phyloP scores from a whole-genome alignment of 768 basidiomycete genomes.

The Amanita pseudoporphyria region DNA sequence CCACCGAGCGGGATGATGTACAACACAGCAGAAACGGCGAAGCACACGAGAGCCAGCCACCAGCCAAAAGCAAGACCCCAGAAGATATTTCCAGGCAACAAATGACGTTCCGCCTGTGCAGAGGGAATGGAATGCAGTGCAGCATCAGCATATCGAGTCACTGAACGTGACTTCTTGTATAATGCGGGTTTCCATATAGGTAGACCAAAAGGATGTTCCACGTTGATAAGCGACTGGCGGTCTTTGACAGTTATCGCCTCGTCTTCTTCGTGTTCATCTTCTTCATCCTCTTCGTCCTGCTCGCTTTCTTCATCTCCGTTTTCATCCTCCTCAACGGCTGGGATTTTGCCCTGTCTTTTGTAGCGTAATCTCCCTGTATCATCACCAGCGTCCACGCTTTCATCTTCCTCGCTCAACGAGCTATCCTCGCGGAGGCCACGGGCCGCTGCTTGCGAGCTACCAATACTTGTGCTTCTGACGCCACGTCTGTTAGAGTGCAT shows the following conservation, averaged over 20 bases:
- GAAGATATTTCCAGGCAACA: slow-evolving; percentile 89
- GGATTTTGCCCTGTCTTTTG: slow-evolving; percentile 34
- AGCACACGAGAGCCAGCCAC: slow-evolving; percentile 78
- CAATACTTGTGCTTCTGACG: slow-evolving; percentile 52
- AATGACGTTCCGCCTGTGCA: slow-evolving; percentile 86
- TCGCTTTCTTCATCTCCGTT: slow-evolving; percentile 10
- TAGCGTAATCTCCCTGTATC: slow-evolving; percentile 18
- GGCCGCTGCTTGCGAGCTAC: slow-evolving; percentile 43
- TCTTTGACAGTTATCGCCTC: slow-evolving; percentile 92
- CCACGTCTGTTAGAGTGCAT: slow-evolving; percentile 35
- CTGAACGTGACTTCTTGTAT: slow-evolving; percentile 95
- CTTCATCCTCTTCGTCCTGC: slow-evolving; percentile 28
- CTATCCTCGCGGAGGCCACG: slow-evolving; percentile 38
- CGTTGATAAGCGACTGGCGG: slow-evolving; percentile 96
- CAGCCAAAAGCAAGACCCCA: slow-evolving; percentile 89
- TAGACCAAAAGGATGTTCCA: slow-evolving; percentile 97
- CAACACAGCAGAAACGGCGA: slow-evolving; percentile 57
- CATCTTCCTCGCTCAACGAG: slow-evolving; percentile 44
- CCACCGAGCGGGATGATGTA: slow-evolving; percentile 75
- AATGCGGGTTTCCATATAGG: slow-evolving; percentile 99
- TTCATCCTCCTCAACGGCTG: slow-evolving; percentile 22
- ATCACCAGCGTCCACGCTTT: slow-evolving; percentile 28
- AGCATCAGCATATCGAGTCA: slow-evolving; percentile 92
- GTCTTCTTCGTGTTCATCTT: slow-evolving; percentile 33
- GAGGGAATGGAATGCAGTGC: slow-evolving; percentile 90